phyloP scores from a whole-genome alignment of 2,329 filamentous ascomycete genomes.

The Mycosphaerella sp. region DNA sequence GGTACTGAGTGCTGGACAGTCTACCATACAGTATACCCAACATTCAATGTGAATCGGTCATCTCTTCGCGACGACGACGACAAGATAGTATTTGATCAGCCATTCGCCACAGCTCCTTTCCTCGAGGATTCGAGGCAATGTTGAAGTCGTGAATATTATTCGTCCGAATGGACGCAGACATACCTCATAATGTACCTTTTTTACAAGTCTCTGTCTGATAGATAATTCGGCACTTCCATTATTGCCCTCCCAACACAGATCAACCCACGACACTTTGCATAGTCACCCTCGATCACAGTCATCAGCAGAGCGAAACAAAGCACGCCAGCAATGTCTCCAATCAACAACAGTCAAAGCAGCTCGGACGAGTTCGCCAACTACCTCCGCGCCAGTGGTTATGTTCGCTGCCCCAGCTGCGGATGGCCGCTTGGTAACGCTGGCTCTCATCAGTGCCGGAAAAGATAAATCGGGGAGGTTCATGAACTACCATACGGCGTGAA shows the following conservation, averaged over 20 bases:
- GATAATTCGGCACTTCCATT: too few species aligned
- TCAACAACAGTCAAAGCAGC: background rate
- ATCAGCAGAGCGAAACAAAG: background rate
- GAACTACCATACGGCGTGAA: background rate
- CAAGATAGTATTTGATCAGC: too few species aligned
- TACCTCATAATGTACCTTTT: too few species aligned
- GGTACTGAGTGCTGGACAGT: slow-evolving; percentile 19
- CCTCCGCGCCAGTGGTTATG: background rate
- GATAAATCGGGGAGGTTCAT: background rate
- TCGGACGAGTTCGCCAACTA: background rate
- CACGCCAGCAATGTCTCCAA: background rate
- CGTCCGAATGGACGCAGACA: too few species aligned
- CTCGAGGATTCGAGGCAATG: too few species aligned
- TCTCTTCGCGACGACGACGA: too few species aligned
- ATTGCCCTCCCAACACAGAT: too few species aligned
- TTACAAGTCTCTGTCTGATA: too few species aligned
- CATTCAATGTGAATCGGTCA: background rate
- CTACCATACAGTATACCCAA: too few species aligned
- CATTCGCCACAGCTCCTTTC: too few species aligned
- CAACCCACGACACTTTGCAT: too few species aligned
- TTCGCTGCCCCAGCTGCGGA: background rate
- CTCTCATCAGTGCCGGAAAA: background rate
- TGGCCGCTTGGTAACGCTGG: background rate
- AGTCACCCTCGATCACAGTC: background rate
- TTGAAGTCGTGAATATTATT: too few species aligned